phyloP scores from a whole-genome alignment of 495 filamentous ascomycete genomes.

The Penicillium egyptiacum region DNA sequence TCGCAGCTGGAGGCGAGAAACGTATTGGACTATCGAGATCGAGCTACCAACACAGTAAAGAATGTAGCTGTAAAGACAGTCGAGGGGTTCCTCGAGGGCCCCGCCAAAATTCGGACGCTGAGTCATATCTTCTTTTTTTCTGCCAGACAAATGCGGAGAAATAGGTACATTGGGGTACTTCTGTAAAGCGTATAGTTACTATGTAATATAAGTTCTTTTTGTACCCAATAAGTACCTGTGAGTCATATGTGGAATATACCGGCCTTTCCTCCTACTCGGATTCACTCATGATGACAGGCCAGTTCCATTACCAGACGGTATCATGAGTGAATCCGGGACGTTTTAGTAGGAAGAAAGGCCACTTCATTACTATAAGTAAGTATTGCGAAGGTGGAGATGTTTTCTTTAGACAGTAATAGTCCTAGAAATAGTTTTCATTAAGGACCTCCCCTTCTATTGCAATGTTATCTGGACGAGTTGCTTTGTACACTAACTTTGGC shows the following conservation, averaged over 20 bases:
- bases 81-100: conserved; percentile 15
- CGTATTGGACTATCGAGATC: not conserved
- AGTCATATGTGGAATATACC: not conserved
- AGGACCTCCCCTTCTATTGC: not conserved
- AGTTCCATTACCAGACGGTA: too few species aligned
- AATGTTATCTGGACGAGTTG: not conserved
- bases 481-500: not conserved
- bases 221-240: not conserved
- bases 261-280: too few species aligned
- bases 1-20: not conserved
- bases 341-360: too few species aligned
- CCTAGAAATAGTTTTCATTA: too few species aligned
- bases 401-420: not conserved
- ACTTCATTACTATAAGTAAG: too few species aligned
- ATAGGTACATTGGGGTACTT: conserved; percentile 2
- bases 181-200: not conserved
- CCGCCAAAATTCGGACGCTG: conserved; percentile 30
- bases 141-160: conserved; percentile 26
- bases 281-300: too few species aligned
- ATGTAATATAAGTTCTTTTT: not conserved
- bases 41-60: not conserved
- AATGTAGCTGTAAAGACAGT: not conserved
- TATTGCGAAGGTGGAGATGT: too few species aligned
- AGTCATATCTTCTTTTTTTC: conserved; percentile 33
- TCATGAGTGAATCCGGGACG: too few species aligned